These are phyloP conservation scores for Theileria luwenshuni DNA, from an alignment of 169 alveolate species.

Conservation along the genomic window DNA sequence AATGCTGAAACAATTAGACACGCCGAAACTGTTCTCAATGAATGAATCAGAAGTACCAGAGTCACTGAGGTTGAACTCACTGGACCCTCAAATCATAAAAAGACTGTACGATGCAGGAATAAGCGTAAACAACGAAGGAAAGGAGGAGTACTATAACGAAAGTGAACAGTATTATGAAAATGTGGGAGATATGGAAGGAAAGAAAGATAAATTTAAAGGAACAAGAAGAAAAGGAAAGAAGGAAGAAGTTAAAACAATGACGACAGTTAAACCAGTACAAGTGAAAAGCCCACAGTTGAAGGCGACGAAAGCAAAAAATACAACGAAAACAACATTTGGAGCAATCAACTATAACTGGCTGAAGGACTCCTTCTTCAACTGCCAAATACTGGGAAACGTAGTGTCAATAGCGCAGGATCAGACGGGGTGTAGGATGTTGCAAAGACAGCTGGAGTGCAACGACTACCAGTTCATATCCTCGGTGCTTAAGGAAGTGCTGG, in stretches of 20 bases:
- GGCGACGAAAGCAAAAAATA: background rate
- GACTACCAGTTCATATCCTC: constrained; percentile 63
- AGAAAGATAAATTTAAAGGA: background rate
- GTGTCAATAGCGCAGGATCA: constrained; percentile 75
- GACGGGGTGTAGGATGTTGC: constrained; percentile 87
- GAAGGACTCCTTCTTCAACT: constrained; percentile 21
- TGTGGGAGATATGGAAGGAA: background rate
- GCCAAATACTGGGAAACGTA: constrained; percentile 49
- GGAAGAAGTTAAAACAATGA: too few species aligned
- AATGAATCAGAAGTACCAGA: background rate
- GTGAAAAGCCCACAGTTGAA: background rate
- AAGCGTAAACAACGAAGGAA: background rate
- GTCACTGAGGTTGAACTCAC: background rate
- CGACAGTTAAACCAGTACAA: constrained; percentile 15
- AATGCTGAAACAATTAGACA: constrained; percentile 63
- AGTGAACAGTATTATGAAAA: background rate
- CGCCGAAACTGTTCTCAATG: constrained; percentile 38
- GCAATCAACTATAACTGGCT: constrained; percentile 30
- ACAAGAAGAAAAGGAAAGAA: constrained; percentile 14
- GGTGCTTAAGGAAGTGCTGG: constrained; percentile 76
- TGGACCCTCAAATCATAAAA: constrained; percentile 37
- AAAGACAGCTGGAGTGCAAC: constrained; percentile 81
- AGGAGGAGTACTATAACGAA: background rate
- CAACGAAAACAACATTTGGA: background rate
- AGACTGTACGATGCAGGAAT: constrained; percentile 47